Conservation (phyloP, 768 basidiomycete genomes). For the Boletus huronensis region DNA sequence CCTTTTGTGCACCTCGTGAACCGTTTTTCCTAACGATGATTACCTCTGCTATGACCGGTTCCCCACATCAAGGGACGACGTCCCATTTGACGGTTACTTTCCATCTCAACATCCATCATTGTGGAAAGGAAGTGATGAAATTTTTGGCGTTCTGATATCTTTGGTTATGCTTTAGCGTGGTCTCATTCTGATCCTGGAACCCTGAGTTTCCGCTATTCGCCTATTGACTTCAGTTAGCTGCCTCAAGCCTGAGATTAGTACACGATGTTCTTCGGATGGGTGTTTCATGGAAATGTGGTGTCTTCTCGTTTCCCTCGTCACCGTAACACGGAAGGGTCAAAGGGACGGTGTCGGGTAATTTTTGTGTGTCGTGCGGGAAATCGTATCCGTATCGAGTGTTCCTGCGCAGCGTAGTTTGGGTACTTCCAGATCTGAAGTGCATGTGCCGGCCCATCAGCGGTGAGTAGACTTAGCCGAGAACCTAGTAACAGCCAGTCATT, state of each 20-base stretch:
- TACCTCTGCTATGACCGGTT: background rate
- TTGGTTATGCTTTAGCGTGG: background rate
- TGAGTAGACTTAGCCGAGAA: too few species aligned
- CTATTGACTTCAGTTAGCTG: background rate
- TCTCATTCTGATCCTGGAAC: background rate
- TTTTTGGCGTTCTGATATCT: background rate
- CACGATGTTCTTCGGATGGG: background rate
- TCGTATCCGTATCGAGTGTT: background rate
- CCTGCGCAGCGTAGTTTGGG: background rate
- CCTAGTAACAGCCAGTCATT: too few species aligned
- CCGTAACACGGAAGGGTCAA: background rate
- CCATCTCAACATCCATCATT: background rate
- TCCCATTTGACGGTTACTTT: background rate
- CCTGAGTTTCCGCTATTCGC: background rate
- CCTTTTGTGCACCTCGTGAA: background rate
- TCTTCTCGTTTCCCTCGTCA: background rate
- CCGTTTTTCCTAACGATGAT: background rate
- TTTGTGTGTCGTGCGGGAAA: constrained; percentile 5
- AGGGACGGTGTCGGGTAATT: background rate
- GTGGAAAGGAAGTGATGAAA: constrained; percentile 10
- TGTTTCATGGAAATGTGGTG: too few species aligned
- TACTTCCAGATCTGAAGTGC: background rate
- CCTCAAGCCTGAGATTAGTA: background rate
- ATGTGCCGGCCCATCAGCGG: too few species aligned
- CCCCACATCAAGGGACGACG: background rate